phyloP scores from a whole-genome alignment of 2,329 filamentous ascomycete genomes.

The Chaetomium globosum region DNA sequence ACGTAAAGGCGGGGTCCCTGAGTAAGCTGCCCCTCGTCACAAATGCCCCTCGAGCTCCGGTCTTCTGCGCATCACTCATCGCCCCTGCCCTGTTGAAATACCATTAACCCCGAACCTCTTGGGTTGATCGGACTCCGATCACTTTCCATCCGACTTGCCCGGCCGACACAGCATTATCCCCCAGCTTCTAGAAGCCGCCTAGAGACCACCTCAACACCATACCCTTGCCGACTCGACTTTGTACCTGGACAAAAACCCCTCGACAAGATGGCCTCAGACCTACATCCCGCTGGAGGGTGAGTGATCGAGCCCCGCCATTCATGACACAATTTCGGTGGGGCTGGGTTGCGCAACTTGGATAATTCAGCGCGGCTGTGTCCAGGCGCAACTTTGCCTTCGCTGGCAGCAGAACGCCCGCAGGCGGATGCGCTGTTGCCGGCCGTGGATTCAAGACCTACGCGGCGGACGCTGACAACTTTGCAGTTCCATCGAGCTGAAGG shows the following conservation, averaged over 20 bases:
- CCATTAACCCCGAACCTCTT: constrained; percentile 37
- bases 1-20: constrained; percentile 39
- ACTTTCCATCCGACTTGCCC: constrained; percentile 23
- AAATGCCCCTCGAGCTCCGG: constrained; percentile 34
- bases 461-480: constrained; percentile 45
- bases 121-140: constrained; percentile 30
- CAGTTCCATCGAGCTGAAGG: constrained; percentile 92
- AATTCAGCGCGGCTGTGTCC: constrained; percentile 24
- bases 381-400: constrained; percentile 9
- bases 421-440: constrained; percentile 9
- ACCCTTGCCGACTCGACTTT: constrained; percentile 10
- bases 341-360: constrained; percentile 27
- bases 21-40: constrained; percentile 42
- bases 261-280: constrained; percentile 40
- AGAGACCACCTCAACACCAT: constrained; percentile 21
- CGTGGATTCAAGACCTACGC: constrained; percentile 26
- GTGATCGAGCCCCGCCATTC: constrained; percentile 35
- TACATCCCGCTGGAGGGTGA: constrained; percentile 39
- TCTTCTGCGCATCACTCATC: constrained; percentile 37
- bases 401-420: constrained; percentile 7
- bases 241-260: constrained; percentile 21
- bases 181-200: constrained; percentile 11
- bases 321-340: constrained; percentile 30
- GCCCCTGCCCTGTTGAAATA: constrained; percentile 36
- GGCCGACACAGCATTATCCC: constrained; percentile 21